phyloP scores from a whole-genome alignment of 2,329 filamentous ascomycete genomes.

The Nakataea oryzae region DNA sequence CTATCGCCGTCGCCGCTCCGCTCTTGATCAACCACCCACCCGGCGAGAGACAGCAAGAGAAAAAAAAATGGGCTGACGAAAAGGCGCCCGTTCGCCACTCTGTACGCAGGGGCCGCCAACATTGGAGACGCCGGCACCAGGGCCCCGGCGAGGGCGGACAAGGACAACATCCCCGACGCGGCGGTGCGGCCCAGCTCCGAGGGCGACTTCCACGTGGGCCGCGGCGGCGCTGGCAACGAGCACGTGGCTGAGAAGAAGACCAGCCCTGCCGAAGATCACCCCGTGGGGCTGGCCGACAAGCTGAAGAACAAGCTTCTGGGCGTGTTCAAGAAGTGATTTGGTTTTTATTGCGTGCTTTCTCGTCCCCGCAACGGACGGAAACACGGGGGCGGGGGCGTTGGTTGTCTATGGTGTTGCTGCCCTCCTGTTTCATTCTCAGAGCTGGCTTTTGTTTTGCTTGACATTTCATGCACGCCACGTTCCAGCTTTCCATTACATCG shows the following conservation, averaged over 20 bases:
- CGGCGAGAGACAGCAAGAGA: too few species aligned
- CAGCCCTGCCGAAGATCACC: conserved; percentile 10
- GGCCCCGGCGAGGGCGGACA: conserved; percentile 32
- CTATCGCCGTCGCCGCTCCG: too few species aligned
- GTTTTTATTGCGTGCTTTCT: too few species aligned
- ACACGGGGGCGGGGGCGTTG: too few species aligned
- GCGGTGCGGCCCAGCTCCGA: conserved; percentile 39
- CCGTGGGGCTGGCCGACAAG: conserved; percentile 41
- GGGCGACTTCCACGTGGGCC: conserved; percentile 45
- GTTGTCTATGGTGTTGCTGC: too few species aligned
- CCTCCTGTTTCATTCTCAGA: not conserved
- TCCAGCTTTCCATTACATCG: not conserved
- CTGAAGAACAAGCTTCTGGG: conserved; percentile 45
- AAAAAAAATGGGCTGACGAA: not conserved
- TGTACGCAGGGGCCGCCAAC: conserved; percentile 42
- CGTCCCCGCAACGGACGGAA: too few species aligned
- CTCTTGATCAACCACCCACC: too few species aligned
- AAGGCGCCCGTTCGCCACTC: not conserved
- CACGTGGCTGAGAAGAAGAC: conserved; percentile 21
- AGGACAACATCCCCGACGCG: conserved; percentile 40
- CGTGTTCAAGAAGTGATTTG: conserved; percentile 33
- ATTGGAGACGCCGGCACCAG: conserved; percentile 37
- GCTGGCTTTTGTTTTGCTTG: not conserved
- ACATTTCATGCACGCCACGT: not conserved
- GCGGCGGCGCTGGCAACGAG: conserved; percentile 50